Evolutionary conservation across 371 early-diverging fungal genomes (phyloP).

Genomic region (Mortierella sp.): DNA sequence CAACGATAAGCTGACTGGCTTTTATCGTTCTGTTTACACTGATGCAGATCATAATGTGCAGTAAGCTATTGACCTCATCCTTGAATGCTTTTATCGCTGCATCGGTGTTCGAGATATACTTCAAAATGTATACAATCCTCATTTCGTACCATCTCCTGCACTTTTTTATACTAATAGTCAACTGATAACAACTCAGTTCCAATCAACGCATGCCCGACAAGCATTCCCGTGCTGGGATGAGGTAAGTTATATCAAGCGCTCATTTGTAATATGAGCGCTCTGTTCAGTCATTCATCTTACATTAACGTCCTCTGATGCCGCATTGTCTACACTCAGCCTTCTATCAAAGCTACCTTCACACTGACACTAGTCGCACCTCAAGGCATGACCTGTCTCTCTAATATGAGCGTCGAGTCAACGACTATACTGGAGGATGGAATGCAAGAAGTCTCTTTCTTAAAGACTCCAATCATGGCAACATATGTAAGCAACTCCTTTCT

Average conservation of each 20-base stretch:
- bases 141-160: too few relatives aligned
- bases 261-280: too few relatives aligned
- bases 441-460: slow-evolving; percentile 76
- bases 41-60: slow-evolving; percentile 59
- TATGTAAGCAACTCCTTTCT: slow-evolving; percentile 64
- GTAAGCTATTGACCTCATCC: slow-evolving; percentile 20
- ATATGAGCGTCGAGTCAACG: slow-evolving; percentile 79
- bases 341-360: slow-evolving; percentile 92
- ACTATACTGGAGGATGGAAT: slow-evolving; percentile 34
- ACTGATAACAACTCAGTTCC: slow-evolving; percentile 92
- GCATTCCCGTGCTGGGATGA: slow-evolving; percentile 96
- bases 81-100: neutral
- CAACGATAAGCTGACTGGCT: slow-evolving; percentile 89
- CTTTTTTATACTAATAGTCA: too few relatives aligned
- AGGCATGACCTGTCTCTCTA: slow-evolving; percentile 85
- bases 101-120: too few relatives aligned
- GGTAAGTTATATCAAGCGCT: slow-evolving; percentile 47
- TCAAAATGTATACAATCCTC: too few relatives aligned
- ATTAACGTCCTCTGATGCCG: too few relatives aligned
- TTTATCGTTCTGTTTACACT: slow-evolving; percentile 84
- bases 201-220: slow-evolving; percentile 89
- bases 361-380: slow-evolving; percentile 78
- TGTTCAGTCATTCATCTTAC: neutral
- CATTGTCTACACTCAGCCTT: slow-evolving; percentile 66
- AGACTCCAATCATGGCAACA: slow-evolving; percentile 93